Percentiles rank a stretch among this genome's conserved stretches.
These are phyloP conservation scores for Cryphonectria parasitica DNA, from an alignment of 2,329 filamentous ascomycete species.

Conservation along the genomic window DNA sequence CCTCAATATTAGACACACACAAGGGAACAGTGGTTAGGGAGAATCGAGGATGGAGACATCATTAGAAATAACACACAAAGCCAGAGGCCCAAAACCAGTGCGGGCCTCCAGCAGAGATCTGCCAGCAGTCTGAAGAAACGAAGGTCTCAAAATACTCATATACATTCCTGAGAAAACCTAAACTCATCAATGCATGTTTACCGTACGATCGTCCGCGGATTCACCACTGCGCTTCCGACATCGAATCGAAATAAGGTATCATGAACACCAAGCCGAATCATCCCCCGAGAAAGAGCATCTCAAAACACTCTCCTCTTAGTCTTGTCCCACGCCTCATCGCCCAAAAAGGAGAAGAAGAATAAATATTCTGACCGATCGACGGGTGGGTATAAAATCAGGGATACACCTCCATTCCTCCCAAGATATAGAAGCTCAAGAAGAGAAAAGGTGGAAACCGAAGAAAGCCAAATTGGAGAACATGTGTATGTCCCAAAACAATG, in stretches of 20 bases:
- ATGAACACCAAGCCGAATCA: conserved; percentile 19
- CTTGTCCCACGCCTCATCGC: background rate
- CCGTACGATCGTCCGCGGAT: conserved; percentile 12
- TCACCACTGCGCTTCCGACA: conserved; percentile 5
- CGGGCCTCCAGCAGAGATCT: background rate
- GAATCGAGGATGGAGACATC: background rate
- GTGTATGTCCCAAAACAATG: background rate
- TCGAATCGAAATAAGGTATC: conserved; percentile 7
- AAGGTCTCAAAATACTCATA: conserved; percentile 15
- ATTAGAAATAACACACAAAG: background rate
- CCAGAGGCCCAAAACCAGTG: background rate
- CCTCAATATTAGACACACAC: too few relatives aligned
- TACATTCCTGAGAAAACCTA: conserved; percentile 25
- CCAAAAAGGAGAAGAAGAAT: background rate
- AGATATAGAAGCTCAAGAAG: conserved; percentile 3
- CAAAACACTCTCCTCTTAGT: background rate
- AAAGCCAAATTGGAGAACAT: conserved; percentile 12
- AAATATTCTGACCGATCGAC: background rate
- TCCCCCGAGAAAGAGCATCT: background rate
- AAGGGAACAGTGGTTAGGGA: too few relatives aligned
- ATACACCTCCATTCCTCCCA: background rate
- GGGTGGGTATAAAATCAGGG: background rate
- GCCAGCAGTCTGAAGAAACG: background rate
- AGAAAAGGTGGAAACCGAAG: conserved; percentile 6
- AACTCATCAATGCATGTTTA: conserved; percentile 10